phyloP scores from a whole-genome alignment of 2,329 filamentous ascomycete genomes.

The Claviceps lovelessii region DNA sequence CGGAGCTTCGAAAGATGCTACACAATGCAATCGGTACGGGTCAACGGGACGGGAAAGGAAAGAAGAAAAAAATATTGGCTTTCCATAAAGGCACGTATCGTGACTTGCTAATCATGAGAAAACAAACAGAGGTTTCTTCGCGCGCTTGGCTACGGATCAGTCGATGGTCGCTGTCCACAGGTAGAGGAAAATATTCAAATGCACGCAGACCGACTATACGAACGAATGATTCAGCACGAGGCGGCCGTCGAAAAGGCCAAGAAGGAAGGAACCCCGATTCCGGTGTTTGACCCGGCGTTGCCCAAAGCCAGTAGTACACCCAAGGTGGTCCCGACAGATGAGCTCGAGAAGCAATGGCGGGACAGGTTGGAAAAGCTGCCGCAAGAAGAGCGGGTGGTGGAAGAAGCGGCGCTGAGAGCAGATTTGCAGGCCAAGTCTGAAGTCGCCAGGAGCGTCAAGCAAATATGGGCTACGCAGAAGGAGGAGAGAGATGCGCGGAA shows the following conservation, averaged over 20 bases:
- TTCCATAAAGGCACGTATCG: no score
- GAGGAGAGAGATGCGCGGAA: constrained; percentile 36
- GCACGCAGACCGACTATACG: constrained; percentile 84
- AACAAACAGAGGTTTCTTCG: constrained; percentile 57
- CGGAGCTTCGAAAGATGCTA: constrained; percentile 74
- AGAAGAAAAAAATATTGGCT: neutral
- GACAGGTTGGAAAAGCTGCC: constrained; percentile 43
- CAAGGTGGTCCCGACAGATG: constrained; percentile 22
- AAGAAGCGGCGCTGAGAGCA: constrained; percentile 49
- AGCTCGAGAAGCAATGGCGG: constrained; percentile 37
- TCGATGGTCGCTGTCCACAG: constrained; percentile 46
- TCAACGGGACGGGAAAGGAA: neutral
- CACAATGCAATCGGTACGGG: constrained; percentile 62
- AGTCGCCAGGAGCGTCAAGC: constrained; percentile 40
- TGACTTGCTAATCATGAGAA: neutral
- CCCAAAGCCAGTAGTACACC: constrained; percentile 16
- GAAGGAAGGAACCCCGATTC: constrained; percentile 41
- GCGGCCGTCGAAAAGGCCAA: constrained; percentile 55
- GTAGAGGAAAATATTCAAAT: constrained; percentile 85
- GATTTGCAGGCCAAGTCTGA: constrained; percentile 47
- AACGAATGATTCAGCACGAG: constrained; percentile 76
- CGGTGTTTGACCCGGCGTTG: constrained; percentile 45
- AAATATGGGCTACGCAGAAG: constrained; percentile 41
- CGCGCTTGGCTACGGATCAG: constrained; percentile 72
- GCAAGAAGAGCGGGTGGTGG: constrained; percentile 43